Evolutionary conservation across 2,329 filamentous ascomycete species (phyloP), one percentile per base, ranked within the genome.

Genomic region (Aspergillus udagawae): DNA sequence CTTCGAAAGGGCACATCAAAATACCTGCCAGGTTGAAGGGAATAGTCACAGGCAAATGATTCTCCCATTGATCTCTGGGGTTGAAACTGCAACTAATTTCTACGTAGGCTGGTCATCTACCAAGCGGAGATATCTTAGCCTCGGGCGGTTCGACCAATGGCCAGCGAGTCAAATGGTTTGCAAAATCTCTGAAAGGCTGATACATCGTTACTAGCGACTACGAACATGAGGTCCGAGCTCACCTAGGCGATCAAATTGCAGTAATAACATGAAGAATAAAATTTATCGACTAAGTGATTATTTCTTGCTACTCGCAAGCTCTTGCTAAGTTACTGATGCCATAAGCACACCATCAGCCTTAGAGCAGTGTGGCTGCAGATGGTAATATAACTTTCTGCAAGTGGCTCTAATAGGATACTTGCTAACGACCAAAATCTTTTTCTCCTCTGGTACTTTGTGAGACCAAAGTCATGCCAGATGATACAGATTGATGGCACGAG

Each of bases 141-240:
- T 38, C 14, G 14, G 14, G 32, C 14, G 32, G 32, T 17, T 38
- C 14, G 14, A 38, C 14, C 32, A 38, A 38, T 38, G 17, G 32
- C 14, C 32, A 38, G 32, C 14, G 6, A 38, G 7, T 38, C 32
- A 38, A 17, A 38, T 17, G 14, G 14, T 17, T 38, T 17, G 32
- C 14, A 38, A 38, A 17, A 7, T 38, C 32, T 17, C 32, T 38
- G 32, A 38, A 17, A 17, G 32, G 14, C 32, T 17, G 14, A 38
- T 17, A 38, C 32, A 6, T 38, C 14, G 32, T 38, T 38, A 38
- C 23, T 57, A 52, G 49, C 48, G 38, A 55, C 44, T 48, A 60
- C 56, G 54, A 61, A 60, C 59, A n/a, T 61, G 57, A 57, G 59
- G 59, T 54, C 59, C 55, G 55, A 61, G 60, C 58, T 63, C 61